Base-by-base conservation (phyloP, 371 early-diverging fungal species). In the Entomophthora muscae region DNA sequence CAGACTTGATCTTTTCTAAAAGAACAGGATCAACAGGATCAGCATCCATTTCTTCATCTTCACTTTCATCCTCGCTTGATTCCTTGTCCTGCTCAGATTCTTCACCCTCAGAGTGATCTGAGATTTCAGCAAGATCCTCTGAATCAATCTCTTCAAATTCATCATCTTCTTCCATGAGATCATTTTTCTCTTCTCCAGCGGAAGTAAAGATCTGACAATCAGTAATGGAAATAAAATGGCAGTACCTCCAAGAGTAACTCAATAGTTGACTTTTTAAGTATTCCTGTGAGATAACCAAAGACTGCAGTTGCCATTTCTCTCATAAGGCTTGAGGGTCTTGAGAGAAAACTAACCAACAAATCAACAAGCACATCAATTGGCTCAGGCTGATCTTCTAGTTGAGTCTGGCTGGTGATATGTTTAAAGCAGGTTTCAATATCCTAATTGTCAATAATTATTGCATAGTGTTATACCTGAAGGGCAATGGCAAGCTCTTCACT, bases 321-420 rank as follows among this genome's bases (percentile, higher is more conserved):
- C 61, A 91, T 75, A 21, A 86, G 69, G 57, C 81, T 78, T 22
- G 89, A 89, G n/a, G 85, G 83, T 67, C 84, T 86, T 59, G 89
- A 83, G 74, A 96, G 71, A 75, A 94, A 85, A 68, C 87, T 82
- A 66, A 96, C 73, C 64, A 94, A 73, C 32, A 92, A 84, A 76
- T 95, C 96, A 3, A 92, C 78, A 66, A 95, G 77, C 31, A 94
- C 95, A 66, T 94, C 94, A 32, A 89, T 78, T 1, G 94, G 90
- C 57, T 84, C 76, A 13, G 79, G 85, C 63, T 83, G 83, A 21
- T 76, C 70, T 0, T 75, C 82, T 1, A 17, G 42, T 17, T 42
- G 77, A 74, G 3, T 69, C 73, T 2, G 70, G 72, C 23, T 71
- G 63, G 61, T 70, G 67, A 64, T 69, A 17, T 52, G 53, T 55